phyloP scores from a whole-genome alignment of 495 filamentous ascomycete genomes.

The Physcia stellaris region DNA sequence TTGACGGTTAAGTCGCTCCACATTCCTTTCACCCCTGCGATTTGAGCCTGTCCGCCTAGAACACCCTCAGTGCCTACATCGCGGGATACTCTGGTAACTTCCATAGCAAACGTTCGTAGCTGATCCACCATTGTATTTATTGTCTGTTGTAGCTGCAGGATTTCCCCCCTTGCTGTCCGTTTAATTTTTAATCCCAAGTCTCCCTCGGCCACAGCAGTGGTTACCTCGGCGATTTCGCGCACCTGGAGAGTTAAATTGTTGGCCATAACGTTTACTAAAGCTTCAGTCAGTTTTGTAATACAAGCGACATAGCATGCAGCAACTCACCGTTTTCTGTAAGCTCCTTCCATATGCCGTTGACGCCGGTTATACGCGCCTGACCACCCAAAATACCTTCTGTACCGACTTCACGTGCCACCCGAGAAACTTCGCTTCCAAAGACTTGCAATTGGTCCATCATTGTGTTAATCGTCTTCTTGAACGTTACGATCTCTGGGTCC shows the following conservation, averaged over 20 bases:
- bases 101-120: slow-evolving; percentile 88
- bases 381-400: slow-evolving; percentile 96
- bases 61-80: slow-evolving; percentile 98
- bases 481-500: slow-evolving; percentile 98
- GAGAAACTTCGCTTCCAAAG: slow-evolving; percentile 93
- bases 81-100: slow-evolving; percentile 90
- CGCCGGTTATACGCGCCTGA: slow-evolving; percentile 85
- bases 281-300: slow-evolving; percentile 15
- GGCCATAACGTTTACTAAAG: slow-evolving; percentile 90
- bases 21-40: slow-evolving; percentile 71
- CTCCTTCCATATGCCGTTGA: slow-evolving; percentile 97
- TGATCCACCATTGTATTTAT: slow-evolving; percentile 99
- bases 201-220: slow-evolving; percentile 90
- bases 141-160: slow-evolving; percentile 88
- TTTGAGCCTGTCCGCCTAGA: slow-evolving; percentile 90
- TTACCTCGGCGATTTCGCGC: slow-evolving; percentile 93
- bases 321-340: slow-evolving; percentile 81
- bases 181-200: slow-evolving; percentile 95
- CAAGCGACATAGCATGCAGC: not conserved
- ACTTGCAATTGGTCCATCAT: slow-evolving; percentile 99
- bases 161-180: slow-evolving; percentile 87
- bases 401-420: slow-evolving; percentile 91
- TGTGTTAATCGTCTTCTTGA: slow-evolving; percentile 91
- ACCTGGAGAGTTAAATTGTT: slow-evolving; percentile 75
- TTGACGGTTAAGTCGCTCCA: slow-evolving; percentile 98